Conservation (phyloP, 1,139 yeast species). For the Geotrichum macrosporum region DNA sequence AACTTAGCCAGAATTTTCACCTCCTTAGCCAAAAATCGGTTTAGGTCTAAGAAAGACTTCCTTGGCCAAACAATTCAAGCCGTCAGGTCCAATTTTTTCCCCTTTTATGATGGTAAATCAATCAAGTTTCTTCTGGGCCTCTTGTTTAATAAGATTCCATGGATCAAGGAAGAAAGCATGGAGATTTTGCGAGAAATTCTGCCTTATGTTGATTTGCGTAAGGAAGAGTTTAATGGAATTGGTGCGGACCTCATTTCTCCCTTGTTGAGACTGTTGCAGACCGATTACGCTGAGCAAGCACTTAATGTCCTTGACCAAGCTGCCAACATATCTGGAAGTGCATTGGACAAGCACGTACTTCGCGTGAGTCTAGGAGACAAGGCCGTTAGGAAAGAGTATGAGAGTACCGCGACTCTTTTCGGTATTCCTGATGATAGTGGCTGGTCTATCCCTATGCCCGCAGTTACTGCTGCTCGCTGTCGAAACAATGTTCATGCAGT, state of each 20-base stretch:
- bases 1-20: constrained; percentile 68
- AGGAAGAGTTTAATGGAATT: constrained; percentile 78
- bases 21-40: constrained; percentile 71
- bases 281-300: constrained; percentile 86
- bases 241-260: constrained; percentile 97
- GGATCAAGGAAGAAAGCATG: constrained; percentile 81
- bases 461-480: constrained; percentile 79
- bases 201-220: constrained; percentile 69
- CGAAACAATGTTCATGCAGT: constrained; percentile 94
- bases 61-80: constrained; percentile 73
- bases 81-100: constrained; percentile 64
- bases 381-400: constrained; percentile 73
- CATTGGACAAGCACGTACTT: constrained; percentile 83
- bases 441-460: constrained; percentile 97
- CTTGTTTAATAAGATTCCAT: constrained; percentile 65
- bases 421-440: constrained; percentile 98
- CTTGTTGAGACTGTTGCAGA: constrained; percentile 68
- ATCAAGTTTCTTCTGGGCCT: constrained; percentile 73
- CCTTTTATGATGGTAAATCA: constrained; percentile 67
- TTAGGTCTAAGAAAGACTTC: constrained; percentile 85
- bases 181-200: constrained; percentile 66
- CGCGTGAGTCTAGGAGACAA: constrained; percentile 87
- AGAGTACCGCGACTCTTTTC: constrained; percentile 80
- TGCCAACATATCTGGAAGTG: constrained; percentile 79
- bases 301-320: constrained; percentile 86